phyloP scores from a whole-genome alignment of 2,329 filamentous ascomycete species.

The Scedosporium aurantiacum region DNA sequence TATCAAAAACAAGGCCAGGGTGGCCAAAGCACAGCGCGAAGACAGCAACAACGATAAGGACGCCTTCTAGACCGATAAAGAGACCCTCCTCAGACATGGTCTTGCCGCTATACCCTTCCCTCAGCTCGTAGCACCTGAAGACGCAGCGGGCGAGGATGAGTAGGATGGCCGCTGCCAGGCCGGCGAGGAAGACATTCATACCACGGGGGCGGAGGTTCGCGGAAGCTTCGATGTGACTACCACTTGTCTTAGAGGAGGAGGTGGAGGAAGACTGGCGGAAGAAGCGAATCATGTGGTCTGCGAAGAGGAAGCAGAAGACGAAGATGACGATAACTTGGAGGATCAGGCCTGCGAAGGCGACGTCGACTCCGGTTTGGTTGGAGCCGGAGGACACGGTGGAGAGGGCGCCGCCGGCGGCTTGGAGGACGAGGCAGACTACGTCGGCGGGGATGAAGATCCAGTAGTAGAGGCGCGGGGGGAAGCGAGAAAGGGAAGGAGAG shows the following conservation, averaged over 20 bases:
- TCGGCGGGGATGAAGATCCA: slow-evolving; percentile 45
- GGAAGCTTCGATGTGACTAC: background rate
- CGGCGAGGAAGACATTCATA: slow-evolving; percentile 36
- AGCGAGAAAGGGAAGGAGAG: slow-evolving; percentile 28
- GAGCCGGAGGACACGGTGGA: slow-evolving; percentile 29
- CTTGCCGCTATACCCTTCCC: slow-evolving; percentile 46
- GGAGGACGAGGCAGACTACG: slow-evolving; percentile 43
- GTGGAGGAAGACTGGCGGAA: slow-evolving; percentile 14
- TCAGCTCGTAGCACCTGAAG: slow-evolving; percentile 56
- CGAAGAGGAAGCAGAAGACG: slow-evolving; percentile 36
- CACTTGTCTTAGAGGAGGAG: background rate
- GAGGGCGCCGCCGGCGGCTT: slow-evolving; percentile 45
- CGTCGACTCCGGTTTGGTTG: slow-evolving; percentile 25
- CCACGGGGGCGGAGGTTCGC: slow-evolving; percentile 16
- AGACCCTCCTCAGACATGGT: slow-evolving; percentile 41
- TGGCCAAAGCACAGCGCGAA: slow-evolving; percentile 27
- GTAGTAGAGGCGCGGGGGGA: slow-evolving; percentile 30
- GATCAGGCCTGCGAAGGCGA: slow-evolving; percentile 40
- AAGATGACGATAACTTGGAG: slow-evolving; percentile 47
- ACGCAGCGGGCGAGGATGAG: slow-evolving; percentile 51
- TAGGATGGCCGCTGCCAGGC: slow-evolving; percentile 41
- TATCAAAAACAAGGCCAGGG: slow-evolving; percentile 28
- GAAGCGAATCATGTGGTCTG: slow-evolving; percentile 38
- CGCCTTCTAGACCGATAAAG: slow-evolving; percentile 44
- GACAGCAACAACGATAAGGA: slow-evolving; percentile 25